Conservation (phyloP, 345 rosid species). For the Eucalyptus sp. region DNA sequence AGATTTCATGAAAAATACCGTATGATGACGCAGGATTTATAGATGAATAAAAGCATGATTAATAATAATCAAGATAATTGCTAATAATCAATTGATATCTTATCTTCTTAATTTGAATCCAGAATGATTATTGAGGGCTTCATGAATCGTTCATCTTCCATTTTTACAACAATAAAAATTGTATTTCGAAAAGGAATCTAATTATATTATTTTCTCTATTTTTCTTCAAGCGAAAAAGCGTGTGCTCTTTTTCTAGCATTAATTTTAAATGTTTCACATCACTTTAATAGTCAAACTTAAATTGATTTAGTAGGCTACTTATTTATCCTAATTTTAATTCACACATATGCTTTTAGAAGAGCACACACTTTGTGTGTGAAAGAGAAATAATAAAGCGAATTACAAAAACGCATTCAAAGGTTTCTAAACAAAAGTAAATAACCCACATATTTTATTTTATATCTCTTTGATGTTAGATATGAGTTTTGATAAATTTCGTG, state of each 20-base stretch:
- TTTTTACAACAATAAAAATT: background rate
- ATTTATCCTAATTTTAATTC: background rate
- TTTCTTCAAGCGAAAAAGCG: background rate
- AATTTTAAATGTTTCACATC: background rate
- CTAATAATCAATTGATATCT: background rate
- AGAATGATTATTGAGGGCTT: background rate
- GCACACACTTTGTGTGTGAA: background rate
- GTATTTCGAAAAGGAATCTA: background rate
- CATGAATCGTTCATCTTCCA: background rate
- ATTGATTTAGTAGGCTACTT: background rate
- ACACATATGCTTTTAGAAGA: background rate
- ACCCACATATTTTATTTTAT: no score
- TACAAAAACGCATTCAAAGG: no score
- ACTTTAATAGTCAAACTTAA: background rate
- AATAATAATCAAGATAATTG: background rate
- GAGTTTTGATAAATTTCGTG: no score
- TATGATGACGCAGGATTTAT: background rate
- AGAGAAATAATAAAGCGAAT: background rate
- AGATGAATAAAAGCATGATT: background rate
- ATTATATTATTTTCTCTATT: background rate
- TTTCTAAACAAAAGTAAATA: no score
- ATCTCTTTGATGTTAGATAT: rapidly evolving
- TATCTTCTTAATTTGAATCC: background rate
- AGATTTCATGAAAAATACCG: background rate
- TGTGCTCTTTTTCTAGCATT: background rate